phyloP scores from a whole-genome alignment of 208 protist genomes.

The Strigomonas culicis region DNA sequence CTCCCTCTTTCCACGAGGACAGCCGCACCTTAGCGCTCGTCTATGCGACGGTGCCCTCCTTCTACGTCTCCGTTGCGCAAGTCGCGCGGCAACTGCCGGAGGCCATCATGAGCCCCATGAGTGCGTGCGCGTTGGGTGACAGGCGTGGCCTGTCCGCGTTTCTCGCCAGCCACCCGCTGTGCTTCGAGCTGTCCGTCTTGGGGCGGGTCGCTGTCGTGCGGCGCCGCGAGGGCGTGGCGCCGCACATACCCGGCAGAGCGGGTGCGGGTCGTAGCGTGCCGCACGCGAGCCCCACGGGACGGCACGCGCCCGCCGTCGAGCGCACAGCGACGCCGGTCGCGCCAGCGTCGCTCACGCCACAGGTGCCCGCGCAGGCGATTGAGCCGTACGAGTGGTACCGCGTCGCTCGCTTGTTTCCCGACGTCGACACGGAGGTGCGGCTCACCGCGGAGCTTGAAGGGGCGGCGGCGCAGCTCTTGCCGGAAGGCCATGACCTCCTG shows the following conservation, averaged over 20 bases:
- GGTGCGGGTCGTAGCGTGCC: too few relatives aligned
- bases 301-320: neutral
- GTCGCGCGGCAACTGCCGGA: conserved; percentile 22
- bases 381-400: conserved; percentile 78
- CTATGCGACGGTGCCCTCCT: conserved; percentile 21
- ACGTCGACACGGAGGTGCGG: conserved; percentile 21
- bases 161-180: conserved; percentile 6
- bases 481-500: conserved; percentile 39
- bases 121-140: neutral
- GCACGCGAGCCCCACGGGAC: too few relatives aligned
- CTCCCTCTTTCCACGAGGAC: too few relatives aligned
- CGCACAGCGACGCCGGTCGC: neutral
- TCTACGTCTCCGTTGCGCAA: conserved; percentile 44
- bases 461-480: conserved; percentile 39
- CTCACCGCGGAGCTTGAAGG: conserved; percentile 33
- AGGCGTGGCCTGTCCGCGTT: conserved; percentile 1
- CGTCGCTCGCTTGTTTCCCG: conserved; percentile 63
- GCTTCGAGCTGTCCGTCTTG: conserved; percentile 6
- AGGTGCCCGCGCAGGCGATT: conserved; percentile 35
- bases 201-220: conserved; percentile 6
- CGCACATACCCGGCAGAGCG: too few relatives aligned
- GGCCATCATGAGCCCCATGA: neutral
- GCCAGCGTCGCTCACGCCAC: neutral
- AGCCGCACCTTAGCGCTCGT: neutral
- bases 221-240: neutral